Percentiles rank a stretch among this genome's conserved stretches.
phyloP scores from a whole-genome alignment of 2,329 filamentous ascomycete species.

The Claviceps humidiphila region DNA sequence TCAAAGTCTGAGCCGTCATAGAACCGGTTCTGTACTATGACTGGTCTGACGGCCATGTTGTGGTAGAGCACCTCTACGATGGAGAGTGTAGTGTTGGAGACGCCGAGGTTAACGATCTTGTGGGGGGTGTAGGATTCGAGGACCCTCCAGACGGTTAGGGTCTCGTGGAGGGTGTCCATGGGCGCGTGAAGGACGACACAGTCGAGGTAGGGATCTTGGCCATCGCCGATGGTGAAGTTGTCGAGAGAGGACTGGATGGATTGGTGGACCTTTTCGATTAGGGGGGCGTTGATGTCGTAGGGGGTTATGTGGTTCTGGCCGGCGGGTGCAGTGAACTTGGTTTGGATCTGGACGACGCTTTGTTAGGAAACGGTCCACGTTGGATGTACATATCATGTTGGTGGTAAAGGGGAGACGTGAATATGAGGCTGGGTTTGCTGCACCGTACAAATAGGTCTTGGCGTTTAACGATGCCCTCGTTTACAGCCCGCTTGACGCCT shows the following conservation, averaged over 20 bases:
- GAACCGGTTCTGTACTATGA: slow-evolving; percentile 68
- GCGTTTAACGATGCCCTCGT: slow-evolving; percentile 40
- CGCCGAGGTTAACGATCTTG: slow-evolving; percentile 53
- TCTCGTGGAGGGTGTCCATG: slow-evolving; percentile 28
- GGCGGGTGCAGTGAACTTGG: slow-evolving; percentile 59
- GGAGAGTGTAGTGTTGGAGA: slow-evolving; percentile 57
- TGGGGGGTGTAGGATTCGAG: slow-evolving; percentile 55
- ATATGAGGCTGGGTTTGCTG: neutral
- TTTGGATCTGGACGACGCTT: slow-evolving; percentile 47
- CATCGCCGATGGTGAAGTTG: slow-evolving; percentile 39
- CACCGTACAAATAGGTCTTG: slow-evolving; percentile 48
- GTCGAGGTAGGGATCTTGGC: slow-evolving; percentile 43
- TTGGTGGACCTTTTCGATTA: slow-evolving; percentile 51
- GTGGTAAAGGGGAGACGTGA: neutral
- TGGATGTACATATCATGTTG: neutral
- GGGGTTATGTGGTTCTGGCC: slow-evolving; percentile 51
- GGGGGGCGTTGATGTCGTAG: slow-evolving; percentile 43
- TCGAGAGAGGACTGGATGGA: slow-evolving; percentile 54
- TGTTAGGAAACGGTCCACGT: neutral
- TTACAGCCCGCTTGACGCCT: slow-evolving; percentile 49
- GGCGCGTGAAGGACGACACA: slow-evolving; percentile 61
- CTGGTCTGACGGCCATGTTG: slow-evolving; percentile 26
- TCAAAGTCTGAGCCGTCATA: slow-evolving; percentile 47
- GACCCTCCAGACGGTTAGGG: slow-evolving; percentile 51
- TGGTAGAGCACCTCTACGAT: slow-evolving; percentile 40